These are phyloP conservation scores for Penicillium tannophilum DNA, from an alignment of 495 filamentous ascomycete species.

Conservation along the genomic window DNA sequence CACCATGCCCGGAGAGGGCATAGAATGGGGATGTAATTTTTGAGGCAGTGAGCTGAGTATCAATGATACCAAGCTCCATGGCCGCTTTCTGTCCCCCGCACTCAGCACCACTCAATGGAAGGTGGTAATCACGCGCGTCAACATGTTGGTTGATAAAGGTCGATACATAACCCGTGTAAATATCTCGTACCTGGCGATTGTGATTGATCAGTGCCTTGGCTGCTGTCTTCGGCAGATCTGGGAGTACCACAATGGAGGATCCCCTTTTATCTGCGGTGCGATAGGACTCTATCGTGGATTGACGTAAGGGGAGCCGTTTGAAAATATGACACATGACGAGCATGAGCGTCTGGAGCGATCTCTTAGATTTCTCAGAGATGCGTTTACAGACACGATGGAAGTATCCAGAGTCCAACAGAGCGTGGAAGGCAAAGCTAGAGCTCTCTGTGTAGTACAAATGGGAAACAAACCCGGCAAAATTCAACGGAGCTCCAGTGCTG, in stretches of 20 bases:
- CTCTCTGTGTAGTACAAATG: slow-evolving; percentile 77
- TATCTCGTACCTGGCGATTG: slow-evolving; percentile 60
- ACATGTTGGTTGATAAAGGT: slow-evolving; percentile 69
- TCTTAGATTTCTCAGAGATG: slow-evolving; percentile 38
- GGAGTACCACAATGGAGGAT: slow-evolving; percentile 62
- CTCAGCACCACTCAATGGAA: slow-evolving; percentile 57
- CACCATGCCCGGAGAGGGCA: slow-evolving; percentile 67
- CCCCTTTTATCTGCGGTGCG: slow-evolving; percentile 47
- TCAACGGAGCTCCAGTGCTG: slow-evolving; percentile 59
- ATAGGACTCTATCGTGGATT: slow-evolving; percentile 44
- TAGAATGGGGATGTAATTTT: slow-evolving; percentile 65
- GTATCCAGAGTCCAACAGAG: slow-evolving; percentile 66
- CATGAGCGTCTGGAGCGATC: slow-evolving; percentile 52
- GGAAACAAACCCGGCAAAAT: slow-evolving; percentile 66
- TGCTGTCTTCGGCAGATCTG: slow-evolving; percentile 60
- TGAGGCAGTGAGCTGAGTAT: slow-evolving; percentile 21
- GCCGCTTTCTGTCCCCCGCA: slow-evolving; percentile 1
- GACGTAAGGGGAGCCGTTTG: slow-evolving; percentile 50
- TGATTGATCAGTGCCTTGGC: slow-evolving; percentile 56
- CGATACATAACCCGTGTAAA: slow-evolving; percentile 67
- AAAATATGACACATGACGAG: slow-evolving; percentile 72
- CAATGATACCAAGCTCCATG: slow-evolving; percentile 7
- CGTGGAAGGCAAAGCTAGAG: slow-evolving; percentile 72
- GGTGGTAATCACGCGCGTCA: slow-evolving; percentile 43
- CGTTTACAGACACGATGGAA: slow-evolving; percentile 63